A percentile compares a stretch with the other conserved stretches of the same genome.
Conservation (phyloP, 257 asterid genomes). For the Dorcoceras hygrometricum region DNA sequence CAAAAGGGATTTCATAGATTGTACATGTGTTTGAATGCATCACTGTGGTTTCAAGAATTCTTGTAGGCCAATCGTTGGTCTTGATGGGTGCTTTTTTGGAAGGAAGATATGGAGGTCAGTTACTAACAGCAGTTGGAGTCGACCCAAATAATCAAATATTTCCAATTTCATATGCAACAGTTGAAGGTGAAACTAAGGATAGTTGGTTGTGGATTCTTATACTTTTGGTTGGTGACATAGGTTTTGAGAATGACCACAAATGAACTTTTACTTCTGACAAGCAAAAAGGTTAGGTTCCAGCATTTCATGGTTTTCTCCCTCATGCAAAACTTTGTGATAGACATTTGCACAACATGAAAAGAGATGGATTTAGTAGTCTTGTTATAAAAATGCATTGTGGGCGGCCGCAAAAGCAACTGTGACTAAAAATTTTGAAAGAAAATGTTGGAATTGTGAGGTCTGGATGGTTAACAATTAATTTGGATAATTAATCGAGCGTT, state of each 20-base stretch:
- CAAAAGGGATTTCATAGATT: constrained; percentile 1
- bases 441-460: no score
- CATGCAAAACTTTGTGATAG: no score
- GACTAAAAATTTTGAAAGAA: no score
- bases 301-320: background rate
- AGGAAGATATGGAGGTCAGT: constrained; percentile 3
- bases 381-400: no score
- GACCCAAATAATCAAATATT: constrained; percentile 8
- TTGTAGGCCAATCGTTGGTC: background rate
- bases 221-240: background rate
- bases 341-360: no score
- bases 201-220: constrained; percentile 4
- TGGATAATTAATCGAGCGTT: no score
- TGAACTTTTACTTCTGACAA: constrained; percentile 12
- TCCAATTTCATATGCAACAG: background rate
- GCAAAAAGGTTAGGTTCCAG: background rate
- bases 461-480: no score
- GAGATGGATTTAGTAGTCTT: no score
- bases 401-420: no score
- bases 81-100: constrained; percentile 7
- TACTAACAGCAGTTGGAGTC: constrained; percentile 1
- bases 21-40: constrained; percentile 7
- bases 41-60: constrained; percentile 4
- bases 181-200: background rate
- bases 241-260: background rate